A percentile compares a stretch with the other conserved stretches of the same genome.
Conservation (phyloP, 148 eudicot species). For the Persicaria maculosa region DNA sequence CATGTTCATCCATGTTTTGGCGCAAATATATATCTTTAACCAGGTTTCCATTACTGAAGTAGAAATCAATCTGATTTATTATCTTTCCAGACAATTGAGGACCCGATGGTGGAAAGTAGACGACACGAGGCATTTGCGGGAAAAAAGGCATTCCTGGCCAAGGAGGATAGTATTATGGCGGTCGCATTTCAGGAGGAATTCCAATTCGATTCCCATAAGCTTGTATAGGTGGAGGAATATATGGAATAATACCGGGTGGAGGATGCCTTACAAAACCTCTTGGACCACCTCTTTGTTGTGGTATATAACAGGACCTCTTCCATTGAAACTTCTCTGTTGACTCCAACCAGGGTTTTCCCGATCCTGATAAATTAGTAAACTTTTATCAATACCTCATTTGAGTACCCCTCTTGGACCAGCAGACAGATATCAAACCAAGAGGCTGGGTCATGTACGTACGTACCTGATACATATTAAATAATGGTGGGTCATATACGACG, state of each 20-base stretch:
- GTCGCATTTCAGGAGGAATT: conserved; percentile 39
- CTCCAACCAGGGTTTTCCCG: conserved; percentile 72
- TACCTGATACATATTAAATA: no score
- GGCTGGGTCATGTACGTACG: no score
- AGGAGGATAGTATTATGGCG: conserved; percentile 23
- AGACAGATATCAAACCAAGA: no score
- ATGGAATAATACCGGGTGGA: conserved; percentile 28
- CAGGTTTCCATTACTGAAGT: conserved; percentile 77
- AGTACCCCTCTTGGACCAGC: no score
- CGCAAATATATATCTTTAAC: conserved; percentile 69
- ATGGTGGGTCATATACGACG: no score
- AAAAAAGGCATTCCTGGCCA: conserved; percentile 35
- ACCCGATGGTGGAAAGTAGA: not conserved
- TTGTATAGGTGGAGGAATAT: conserved; percentile 31
- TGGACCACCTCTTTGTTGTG: conserved; percentile 33
- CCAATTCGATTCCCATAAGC: conserved; percentile 38
- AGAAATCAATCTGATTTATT: conserved; percentile 67
- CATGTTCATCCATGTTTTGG: conserved; percentile 67
- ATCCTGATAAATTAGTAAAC: conserved; percentile 32
- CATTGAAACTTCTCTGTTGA: conserved; percentile 39
- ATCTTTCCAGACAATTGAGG: conserved; percentile 27
- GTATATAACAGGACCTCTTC: conserved; percentile 49
- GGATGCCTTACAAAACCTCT: conserved; percentile 45
- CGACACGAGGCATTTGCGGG: conserved; percentile 28
- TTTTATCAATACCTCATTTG: no score